Evolutionary conservation across 768 basidiomycete species (phyloP), one percentile per base, ranked within the genome.

Genomic region (Agaricus blazei): DNA sequence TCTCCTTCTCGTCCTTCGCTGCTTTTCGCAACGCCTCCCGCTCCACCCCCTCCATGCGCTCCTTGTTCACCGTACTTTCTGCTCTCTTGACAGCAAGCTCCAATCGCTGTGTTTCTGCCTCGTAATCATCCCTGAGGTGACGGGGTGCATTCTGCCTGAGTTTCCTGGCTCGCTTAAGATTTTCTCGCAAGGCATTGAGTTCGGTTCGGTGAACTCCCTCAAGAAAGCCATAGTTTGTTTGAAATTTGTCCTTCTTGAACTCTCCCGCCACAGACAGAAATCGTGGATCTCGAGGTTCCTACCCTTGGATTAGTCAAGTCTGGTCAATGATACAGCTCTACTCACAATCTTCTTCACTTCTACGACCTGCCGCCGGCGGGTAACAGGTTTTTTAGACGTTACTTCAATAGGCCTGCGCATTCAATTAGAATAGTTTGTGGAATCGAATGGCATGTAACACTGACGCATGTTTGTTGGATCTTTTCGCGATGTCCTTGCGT

Each of bases 221-320:
- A 28, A 98, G 75, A 67, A 98, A 97, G 1, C 72, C 73, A 61
- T 96, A 97, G 31, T 84, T 82, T 44, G 80, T 65, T 19, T 76
- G 80, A 67, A 91, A 94, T 34, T 82, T 81, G 45, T 83, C 70
- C 0, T 76, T 62, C 14, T 85, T 81, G 60, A 87, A 84, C 58
- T 82, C 75, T 12, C 93, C 93, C 12, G 87, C 75, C 8, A 88
- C 70, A 27, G 83, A 77, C 27, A 88, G 73, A 70, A 98, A 98
- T 46, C 94, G 83, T 1, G 95, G 94, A 70, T 98, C 94, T 29
- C 93, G 82, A 12, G 84, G 67, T 69, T 85, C 81, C 93, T 95
- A 60, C 29, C 24, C 24, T 51, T 43, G 29, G 15, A 45, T 58
- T 5, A 61, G 55, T 43, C 46, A 26, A 43, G 28, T 23, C 4